Evolutionary conservation across 768 basidiomycete species (phyloP).

Genomic region (Amylocystis lapponica): DNA sequence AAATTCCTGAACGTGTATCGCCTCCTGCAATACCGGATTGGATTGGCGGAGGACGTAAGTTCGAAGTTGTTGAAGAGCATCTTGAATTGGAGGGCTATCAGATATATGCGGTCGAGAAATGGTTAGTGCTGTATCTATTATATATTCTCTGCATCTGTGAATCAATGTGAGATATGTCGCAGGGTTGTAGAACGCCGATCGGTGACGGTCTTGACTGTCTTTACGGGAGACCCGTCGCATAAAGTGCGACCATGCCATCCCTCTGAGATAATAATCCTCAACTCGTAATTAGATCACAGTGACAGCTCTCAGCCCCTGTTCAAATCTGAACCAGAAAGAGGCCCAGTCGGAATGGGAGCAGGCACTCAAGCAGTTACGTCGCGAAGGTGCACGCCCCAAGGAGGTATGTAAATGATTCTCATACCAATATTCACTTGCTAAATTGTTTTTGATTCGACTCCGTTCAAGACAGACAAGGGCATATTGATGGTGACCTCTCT

Average conservation of each 20-base stretch:
- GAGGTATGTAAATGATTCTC: too few species aligned
- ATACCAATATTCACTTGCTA: conserved; percentile 5
- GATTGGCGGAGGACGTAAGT: conserved; percentile 40
- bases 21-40: conserved; percentile 20
- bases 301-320: conserved; percentile 45
- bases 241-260: conserved; percentile 32
- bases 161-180: background rate
- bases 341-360: conserved; percentile 54
- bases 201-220: conserved; percentile 61
- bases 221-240: conserved; percentile 70
- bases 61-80: conserved; percentile 43
- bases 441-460: background rate
- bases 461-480: conserved; percentile 53
- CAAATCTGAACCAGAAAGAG: conserved; percentile 36
- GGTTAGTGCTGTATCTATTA: conserved; percentile 34
- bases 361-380: conserved; percentile 53
- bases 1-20: conserved; percentile 9
- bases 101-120: conserved; percentile 84
- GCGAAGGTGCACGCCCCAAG: conserved; percentile 71
- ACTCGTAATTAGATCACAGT: conserved; percentile 46
- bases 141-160: background rate
- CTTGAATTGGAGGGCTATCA: conserved; percentile 61
- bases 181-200: conserved; percentile 68
- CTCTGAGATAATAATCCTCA: background rate
- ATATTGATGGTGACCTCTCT: conserved; percentile 77